These are phyloP conservation scores for Polytolypa hystricis DNA, from an alignment of 2,329 filamentous ascomycete species.

Conservation along the genomic window DNA sequence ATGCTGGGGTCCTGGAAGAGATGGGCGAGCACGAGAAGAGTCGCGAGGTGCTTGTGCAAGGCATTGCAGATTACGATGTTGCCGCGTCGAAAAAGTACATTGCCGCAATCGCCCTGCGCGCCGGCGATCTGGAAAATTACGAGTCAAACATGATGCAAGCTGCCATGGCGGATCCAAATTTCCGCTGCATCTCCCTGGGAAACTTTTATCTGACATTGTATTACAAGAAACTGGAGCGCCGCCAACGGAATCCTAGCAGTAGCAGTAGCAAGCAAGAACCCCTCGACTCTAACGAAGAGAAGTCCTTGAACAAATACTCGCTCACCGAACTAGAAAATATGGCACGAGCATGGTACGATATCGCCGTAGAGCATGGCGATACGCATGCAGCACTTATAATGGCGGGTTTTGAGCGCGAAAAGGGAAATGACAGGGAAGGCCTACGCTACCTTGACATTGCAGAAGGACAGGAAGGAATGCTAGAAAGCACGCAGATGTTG, in stretches of 20 bases:
- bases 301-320: constrained; percentile 3
- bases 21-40: constrained; percentile 10
- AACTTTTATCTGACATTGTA: constrained; percentile 24
- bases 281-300: not conserved
- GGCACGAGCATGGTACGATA: constrained; percentile 26
- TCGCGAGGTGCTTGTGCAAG: constrained; percentile 16
- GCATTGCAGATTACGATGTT: constrained; percentile 23
- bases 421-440: constrained; percentile 12
- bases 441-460: constrained; percentile 11
- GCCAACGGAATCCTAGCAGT: too few relatives aligned
- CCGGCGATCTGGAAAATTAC: constrained; percentile 19
- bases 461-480: constrained; percentile 8
- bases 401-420: constrained; percentile 21
- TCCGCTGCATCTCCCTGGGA: constrained; percentile 24
- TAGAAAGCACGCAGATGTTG: constrained; percentile 45
- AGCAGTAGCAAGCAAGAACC: too few relatives aligned
- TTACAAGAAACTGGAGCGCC: too few relatives aligned
- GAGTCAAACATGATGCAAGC: constrained; percentile 26
- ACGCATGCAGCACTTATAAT: constrained; percentile 17
- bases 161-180: constrained; percentile 19
- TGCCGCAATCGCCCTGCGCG: constrained; percentile 16
- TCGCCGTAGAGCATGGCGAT: constrained; percentile 16
- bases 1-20: constrained; percentile 14
- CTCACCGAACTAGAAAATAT: constrained; percentile 11
- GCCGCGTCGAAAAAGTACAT: constrained; percentile 16